These are phyloP conservation scores for Conringia planisiliqua DNA, from an alignment of 345 rosid genomes.

Conservation along the genomic window DNA sequence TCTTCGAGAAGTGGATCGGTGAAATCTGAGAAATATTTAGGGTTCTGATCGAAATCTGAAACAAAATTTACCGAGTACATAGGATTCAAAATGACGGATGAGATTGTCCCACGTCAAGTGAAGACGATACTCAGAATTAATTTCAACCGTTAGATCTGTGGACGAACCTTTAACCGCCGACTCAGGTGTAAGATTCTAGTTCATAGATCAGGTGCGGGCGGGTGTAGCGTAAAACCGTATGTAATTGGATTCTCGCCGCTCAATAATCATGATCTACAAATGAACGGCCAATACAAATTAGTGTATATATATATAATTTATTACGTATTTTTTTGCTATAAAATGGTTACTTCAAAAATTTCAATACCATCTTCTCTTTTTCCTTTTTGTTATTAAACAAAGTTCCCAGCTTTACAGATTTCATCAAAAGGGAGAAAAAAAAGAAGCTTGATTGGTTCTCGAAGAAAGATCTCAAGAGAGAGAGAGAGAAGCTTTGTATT, in stretches of 20 bases:
- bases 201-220: not conserved
- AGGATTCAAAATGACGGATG: not conserved
- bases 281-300: not conserved
- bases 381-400: constrained; percentile 8
- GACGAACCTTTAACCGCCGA: constrained; percentile 20
- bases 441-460: constrained; percentile 9
- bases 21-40: not conserved
- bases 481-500: constrained; percentile 24
- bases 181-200: not conserved
- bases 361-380: not conserved
- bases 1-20: constrained; percentile 8
- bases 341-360: constrained; percentile 3
- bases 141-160: constrained; percentile 18
- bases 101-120: not conserved
- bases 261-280: not conserved
- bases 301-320: not conserved
- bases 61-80: not conserved
- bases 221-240: not conserved
- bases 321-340: not conserved
- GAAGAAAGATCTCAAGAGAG: constrained; percentile 18
- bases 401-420: constrained; percentile 47
- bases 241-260: not conserved
- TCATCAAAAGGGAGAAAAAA: constrained; percentile 16
- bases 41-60: not conserved
- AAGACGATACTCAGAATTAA: not conserved